These are phyloP conservation scores for Aspergillus ellipticus DNA, from an alignment of 495 filamentous ascomycete species.

Conservation along the genomic window DNA sequence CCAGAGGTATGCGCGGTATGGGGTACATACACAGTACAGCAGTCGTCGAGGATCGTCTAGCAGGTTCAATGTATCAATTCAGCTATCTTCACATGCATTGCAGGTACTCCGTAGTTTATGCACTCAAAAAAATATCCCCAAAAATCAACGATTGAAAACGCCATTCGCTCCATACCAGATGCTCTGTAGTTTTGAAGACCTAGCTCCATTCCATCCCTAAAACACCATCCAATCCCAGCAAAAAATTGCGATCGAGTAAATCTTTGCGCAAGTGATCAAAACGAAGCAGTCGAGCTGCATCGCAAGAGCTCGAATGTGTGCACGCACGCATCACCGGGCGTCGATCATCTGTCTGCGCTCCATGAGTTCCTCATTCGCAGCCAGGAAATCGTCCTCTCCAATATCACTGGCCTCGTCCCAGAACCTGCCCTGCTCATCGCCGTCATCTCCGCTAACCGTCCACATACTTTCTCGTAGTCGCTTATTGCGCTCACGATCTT, in stretches of 20 bases:
- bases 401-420: slow-evolving; percentile 80
- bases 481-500: slow-evolving; percentile 95
- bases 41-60: background rate
- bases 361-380: slow-evolving; percentile 66
- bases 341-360: slow-evolving; percentile 46
- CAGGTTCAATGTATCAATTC: background rate
- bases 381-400: slow-evolving; percentile 76
- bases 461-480: slow-evolving; percentile 83
- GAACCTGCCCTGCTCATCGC: slow-evolving; percentile 62
- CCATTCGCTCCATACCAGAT: background rate
- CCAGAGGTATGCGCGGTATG: background rate
- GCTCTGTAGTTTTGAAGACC: background rate
- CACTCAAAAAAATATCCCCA: background rate
- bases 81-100: background rate
- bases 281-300: background rate
- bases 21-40: background rate
- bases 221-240: background rate
- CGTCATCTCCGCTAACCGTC: slow-evolving; percentile 62
- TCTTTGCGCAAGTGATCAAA: background rate
- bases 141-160: background rate
- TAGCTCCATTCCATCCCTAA: background rate
- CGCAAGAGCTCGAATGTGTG: background rate
- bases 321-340: slow-evolving; percentile 7
- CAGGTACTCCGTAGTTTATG: background rate
- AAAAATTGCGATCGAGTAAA: background rate